These are phyloP conservation scores for Beta macrorhiza DNA, from an alignment of 179 eudicot genomes.

Conservation along the genomic window DNA sequence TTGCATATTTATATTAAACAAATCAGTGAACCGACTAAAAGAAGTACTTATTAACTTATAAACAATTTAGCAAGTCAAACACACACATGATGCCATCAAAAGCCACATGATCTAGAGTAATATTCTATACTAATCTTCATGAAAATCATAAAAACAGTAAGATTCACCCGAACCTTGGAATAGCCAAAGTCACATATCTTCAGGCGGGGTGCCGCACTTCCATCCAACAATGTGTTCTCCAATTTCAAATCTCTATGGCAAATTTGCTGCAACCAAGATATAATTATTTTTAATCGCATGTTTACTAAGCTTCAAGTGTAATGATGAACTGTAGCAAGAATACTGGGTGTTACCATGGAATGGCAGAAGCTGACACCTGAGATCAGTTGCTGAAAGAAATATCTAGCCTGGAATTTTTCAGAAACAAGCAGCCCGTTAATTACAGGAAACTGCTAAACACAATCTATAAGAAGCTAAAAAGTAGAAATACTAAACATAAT, in stretches of 20 bases:
- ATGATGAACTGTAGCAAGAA: background rate
- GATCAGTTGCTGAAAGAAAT: constrained; percentile 52
- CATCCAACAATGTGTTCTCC: constrained; percentile 48
- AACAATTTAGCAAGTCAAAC: constrained; percentile 12
- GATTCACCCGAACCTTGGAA: constrained; percentile 38
- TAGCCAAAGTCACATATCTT: constrained; percentile 55
- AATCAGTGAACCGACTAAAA: constrained; percentile 21
- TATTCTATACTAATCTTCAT: background rate
- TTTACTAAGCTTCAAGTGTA: background rate
- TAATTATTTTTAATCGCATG: background rate
- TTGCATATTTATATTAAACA: constrained; percentile 19
- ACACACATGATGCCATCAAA: constrained; percentile 17
- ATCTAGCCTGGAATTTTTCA: constrained; percentile 43
- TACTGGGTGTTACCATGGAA: constrained; percentile 37
- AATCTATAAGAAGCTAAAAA: background rate
- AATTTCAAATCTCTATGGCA: constrained; percentile 49
- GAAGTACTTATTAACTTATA: background rate
- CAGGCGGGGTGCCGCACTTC: constrained; percentile 50
- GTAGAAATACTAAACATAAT: background rate
- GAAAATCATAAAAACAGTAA: constrained; percentile 3
- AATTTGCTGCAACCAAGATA: constrained; percentile 34
- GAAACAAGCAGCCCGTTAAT: background rate
- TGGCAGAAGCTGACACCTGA: constrained; percentile 54
- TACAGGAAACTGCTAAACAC: background rate
- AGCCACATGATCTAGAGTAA: constrained; percentile 16